Base-by-base conservation (phyloP, 1,139 yeast genomes). In the Debaryomyces sp. region DNA sequence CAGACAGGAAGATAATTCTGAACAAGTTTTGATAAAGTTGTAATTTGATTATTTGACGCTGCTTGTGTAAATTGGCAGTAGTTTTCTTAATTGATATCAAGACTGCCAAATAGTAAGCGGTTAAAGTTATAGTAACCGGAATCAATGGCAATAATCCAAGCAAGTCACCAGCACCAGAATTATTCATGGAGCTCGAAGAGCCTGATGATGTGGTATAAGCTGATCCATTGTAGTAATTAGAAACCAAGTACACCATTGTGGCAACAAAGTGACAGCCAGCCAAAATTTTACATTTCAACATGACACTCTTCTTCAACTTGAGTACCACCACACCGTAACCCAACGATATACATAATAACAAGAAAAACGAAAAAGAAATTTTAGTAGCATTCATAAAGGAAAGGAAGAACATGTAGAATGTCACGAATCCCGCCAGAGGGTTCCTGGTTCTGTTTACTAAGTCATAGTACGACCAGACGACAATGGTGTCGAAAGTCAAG, bases 301-400 rank as follows among this genome's bases (percentile, higher is more conserved):
- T 91, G 41, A 81, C 65, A 52, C 80, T 82, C 63, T 82, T 82
- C 46, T 91, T 90, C 53, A 95, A 78, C 56, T 91, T 87, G 45
- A 96, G 89, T 53, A 80, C 80, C 36, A 95, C 99, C 47, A 95
- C 94, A 52, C 99, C 97, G 67, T 92, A 95, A 30, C 99, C 99
- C 56, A 92, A 75, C 15, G 96, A 81, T 50, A 95, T 94, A 59
- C 92, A 86, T 54, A 94, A 76, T 49, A 95, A 73, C 59, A 95
- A 71, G 71, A 92, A 95, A 70, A 94, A 88, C 8, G 97, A 88
- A 64, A 90, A 90, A 1, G 97, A 86, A 50, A 89, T 81, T 61
- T 96, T 87, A 55, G 84, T 82, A 1, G 97, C 83, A 63, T 90
- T 89, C 64, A 92, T 72, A 24, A 90, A 64, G 2, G 97, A 86